phyloP scores from a whole-genome alignment of 306 rosid species.

The Fragaria ananassa region DNA sequence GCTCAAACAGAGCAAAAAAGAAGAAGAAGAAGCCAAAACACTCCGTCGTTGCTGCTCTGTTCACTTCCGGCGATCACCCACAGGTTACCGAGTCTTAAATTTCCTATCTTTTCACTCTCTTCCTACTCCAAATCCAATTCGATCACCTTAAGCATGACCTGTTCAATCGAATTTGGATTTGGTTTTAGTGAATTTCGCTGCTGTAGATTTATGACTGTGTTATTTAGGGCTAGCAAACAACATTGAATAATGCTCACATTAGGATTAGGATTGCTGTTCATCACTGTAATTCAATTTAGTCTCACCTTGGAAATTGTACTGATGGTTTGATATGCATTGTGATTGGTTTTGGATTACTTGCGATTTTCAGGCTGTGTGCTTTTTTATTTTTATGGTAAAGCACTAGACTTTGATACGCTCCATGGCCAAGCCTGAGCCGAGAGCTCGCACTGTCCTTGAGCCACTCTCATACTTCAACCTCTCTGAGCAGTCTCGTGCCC shows the following conservation, averaged over 20 bases:
- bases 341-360: constrained; percentile 1
- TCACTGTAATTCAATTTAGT: not conserved
- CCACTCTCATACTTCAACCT: constrained; percentile 63
- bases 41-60: too few species aligned
- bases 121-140: not conserved
- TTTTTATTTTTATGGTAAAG: not conserved
- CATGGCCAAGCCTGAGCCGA: constrained; percentile 55
- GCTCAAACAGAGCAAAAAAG: too few species aligned
- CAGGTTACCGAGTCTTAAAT: not conserved
- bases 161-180: not conserved
- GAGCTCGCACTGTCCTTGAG: constrained; percentile 65
- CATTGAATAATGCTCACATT: not conserved
- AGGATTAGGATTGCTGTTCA: not conserved
- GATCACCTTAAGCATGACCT: not conserved
- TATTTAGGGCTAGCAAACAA: not conserved
- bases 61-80: constrained; percentile 2
- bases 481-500: constrained; percentile 46
- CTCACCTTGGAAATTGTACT: not conserved
- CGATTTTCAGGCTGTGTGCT: constrained; percentile 5
- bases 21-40: too few species aligned
- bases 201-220: not conserved
- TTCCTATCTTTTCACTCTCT: not conserved
- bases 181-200: not conserved
- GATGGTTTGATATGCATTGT: not conserved
- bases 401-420: not conserved